Percentiles rank a stretch among this genome's conserved stretches.
Evolutionary conservation across 805 yeast species (phyloP).

Genomic region (Lachancea sp.): DNA sequence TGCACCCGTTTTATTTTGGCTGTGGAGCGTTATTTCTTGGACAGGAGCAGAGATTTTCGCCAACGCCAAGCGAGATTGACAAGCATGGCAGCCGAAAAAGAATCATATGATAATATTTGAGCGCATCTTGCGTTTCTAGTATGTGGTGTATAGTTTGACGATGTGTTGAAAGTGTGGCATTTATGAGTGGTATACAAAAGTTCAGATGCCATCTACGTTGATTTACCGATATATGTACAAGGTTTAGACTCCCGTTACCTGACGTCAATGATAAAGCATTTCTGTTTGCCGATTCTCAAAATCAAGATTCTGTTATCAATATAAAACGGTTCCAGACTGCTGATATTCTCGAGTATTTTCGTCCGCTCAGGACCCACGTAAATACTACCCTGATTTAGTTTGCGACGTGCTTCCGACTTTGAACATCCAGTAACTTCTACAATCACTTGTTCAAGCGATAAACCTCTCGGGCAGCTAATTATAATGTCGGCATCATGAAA

Average conservation of each 20-base stretch:
- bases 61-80: constrained; percentile 20
- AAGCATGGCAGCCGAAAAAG: too few relatives aligned
- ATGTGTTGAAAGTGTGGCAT: too few relatives aligned
- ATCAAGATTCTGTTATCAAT: constrained; percentile 57
- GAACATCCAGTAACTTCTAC: constrained; percentile 43
- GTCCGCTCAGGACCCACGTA: constrained; percentile 57
- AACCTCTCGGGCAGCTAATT: constrained; percentile 25
- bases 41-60: constrained; percentile 30
- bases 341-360: constrained; percentile 47
- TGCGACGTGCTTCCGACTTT: constrained; percentile 52
- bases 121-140: too few relatives aligned
- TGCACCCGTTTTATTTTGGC: constrained; percentile 29
- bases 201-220: too few relatives aligned
- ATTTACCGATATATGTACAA: neutral
- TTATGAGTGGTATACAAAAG: too few relatives aligned
- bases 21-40: constrained; percentile 33
- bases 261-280: constrained; percentile 49
- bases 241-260: constrained; percentile 5
- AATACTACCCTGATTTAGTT: constrained; percentile 65
- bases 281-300: constrained; percentile 69
- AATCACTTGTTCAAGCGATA: constrained; percentile 44
- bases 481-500: constrained; percentile 21
- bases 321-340: constrained; percentile 45
- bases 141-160: too few relatives aligned
- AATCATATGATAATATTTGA: too few relatives aligned